phyloP scores from a whole-genome alignment of 495 filamentous ascomycete species.

The Letharia lupina region DNA sequence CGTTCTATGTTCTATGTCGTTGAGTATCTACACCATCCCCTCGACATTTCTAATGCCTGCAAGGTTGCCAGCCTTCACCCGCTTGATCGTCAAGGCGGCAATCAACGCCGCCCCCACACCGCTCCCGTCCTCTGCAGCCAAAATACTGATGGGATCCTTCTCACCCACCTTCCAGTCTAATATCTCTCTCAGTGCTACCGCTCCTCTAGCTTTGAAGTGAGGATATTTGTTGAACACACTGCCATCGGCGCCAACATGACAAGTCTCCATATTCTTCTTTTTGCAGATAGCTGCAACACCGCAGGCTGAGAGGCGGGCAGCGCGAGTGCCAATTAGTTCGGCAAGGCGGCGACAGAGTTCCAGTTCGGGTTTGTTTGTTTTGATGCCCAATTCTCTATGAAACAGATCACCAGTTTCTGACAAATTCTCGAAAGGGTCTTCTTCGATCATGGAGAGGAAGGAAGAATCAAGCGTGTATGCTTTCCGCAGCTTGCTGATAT shows the following conservation, averaged over 20 bases:
- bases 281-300: conserved; percentile 91
- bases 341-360: conserved; percentile 81
- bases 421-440: conserved; percentile 91
- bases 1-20: not conserved
- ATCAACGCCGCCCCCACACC: conserved; percentile 96
- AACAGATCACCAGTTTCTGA: conserved; percentile 77
- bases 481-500: conserved; percentile 67
- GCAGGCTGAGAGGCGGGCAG: conserved; percentile 84
- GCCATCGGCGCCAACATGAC: conserved; percentile 92
- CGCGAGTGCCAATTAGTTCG: conserved; percentile 89
- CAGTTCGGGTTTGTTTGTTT: conserved; percentile 61
- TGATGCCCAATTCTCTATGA: conserved; percentile 60
- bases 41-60: conserved; percentile 71
- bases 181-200: conserved; percentile 83
- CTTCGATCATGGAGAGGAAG: conserved; percentile 92
- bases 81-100: conserved; percentile 84
- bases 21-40: conserved; percentile 24
- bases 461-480: conserved; percentile 84
- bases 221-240: conserved; percentile 98
- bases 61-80: conserved; percentile 67
- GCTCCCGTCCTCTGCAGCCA: conserved; percentile 85
- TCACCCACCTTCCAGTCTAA: conserved; percentile 76
- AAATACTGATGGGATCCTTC: conserved; percentile 75
- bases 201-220: conserved; percentile 88
- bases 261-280: conserved; percentile 81